A percentile compares a stretch with the other conserved stretches of the same genome.
Conservation (phyloP, 2,329 filamentous ascomycete genomes). For the Calcarisporium arbuscula region DNA sequence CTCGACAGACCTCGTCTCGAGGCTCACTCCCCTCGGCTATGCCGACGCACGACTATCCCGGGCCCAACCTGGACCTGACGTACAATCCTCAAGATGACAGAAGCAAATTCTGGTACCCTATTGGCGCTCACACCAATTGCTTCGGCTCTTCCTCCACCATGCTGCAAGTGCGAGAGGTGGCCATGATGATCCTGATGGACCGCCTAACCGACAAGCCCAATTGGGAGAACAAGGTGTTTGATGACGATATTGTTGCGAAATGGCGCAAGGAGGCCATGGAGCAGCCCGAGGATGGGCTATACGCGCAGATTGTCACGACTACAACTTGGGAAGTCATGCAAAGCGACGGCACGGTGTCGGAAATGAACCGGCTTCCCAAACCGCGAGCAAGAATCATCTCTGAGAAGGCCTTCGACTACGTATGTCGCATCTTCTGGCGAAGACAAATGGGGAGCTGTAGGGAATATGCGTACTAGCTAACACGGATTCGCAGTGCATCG, state of each 20-base stretch:
- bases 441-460: too few species aligned
- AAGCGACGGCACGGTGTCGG: too few species aligned
- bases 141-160: too few species aligned
- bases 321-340: too few species aligned
- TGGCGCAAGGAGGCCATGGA: conserved; percentile 14
- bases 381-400: conserved; percentile 7
- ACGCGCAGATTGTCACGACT: conserved; percentile 4
- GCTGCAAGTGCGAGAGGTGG: conserved; percentile 12
- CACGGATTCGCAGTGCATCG: conserved; percentile 17
- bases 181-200: conserved; percentile 21
- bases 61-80: too few species aligned
- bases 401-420: conserved; percentile 26
- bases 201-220: conserved; percentile 20
- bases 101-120: too few species aligned
- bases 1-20: too few species aligned
- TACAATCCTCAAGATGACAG: too few species aligned
- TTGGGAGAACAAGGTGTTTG: conserved; percentile 19
- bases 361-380: conserved; percentile 1
- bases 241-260: conserved; percentile 17
- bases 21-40: too few species aligned
- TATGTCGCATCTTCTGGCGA: conserved; percentile 8
- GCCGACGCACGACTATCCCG: too few species aligned
- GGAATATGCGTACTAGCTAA: too few species aligned
- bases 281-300: conserved; percentile 8
- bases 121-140: too few species aligned